Conservation (phyloP, 768 basidiomycete species). For the Boletus tomentosulus region DNA sequence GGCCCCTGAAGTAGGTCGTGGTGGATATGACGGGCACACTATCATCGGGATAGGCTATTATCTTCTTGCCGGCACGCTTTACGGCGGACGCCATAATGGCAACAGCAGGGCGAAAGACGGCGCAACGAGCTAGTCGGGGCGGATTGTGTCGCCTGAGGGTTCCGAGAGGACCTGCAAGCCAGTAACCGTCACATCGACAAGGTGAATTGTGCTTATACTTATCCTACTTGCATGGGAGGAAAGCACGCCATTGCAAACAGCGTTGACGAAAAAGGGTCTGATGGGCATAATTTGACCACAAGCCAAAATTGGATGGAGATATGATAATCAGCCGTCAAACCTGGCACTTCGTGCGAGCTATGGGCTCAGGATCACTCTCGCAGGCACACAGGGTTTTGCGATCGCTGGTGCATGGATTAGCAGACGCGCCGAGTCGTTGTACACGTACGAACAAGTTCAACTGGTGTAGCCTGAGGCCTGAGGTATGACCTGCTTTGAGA, state of each 20-base stretch:
- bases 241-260: conserved; percentile 15
- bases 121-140: neutral
- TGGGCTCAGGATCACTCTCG: neutral
- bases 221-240: conserved; percentile 14
- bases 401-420: too few relatives aligned
- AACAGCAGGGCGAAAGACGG: neutral
- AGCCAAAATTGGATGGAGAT: neutral
- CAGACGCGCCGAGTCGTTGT: too few relatives aligned
- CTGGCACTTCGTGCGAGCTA: neutral
- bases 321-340: neutral
- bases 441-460: too few relatives aligned
- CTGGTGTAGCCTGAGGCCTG: too few relatives aligned
- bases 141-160: neutral
- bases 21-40: conserved; percentile 56
- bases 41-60: conserved; percentile 59
- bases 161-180: neutral
- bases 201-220: neutral
- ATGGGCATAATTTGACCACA: too few relatives aligned
- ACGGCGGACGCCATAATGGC: conserved; percentile 36
- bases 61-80: conserved; percentile 51
- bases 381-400: too few relatives aligned
- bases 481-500: too few relatives aligned
- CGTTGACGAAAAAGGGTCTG: conserved; percentile 1
- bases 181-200: neutral
- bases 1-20: conserved; percentile 46